phyloP scores from a whole-genome alignment of 2,329 filamentous ascomycete species.

The Diaporthe capsici region DNA sequence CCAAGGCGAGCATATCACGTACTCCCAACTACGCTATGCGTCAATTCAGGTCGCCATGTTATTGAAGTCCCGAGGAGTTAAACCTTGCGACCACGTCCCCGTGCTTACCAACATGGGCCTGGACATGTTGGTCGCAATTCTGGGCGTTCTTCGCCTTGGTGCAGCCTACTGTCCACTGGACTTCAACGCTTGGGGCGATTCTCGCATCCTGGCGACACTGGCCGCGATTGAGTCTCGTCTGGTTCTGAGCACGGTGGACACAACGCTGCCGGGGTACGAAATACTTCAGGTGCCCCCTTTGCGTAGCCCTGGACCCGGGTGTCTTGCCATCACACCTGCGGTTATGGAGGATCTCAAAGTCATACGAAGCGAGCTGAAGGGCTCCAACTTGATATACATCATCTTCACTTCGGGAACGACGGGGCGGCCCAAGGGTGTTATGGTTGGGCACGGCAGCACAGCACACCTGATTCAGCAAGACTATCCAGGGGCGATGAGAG shows the following conservation, averaged over 20 bases:
- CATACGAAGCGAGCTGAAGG: not conserved
- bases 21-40: not conserved
- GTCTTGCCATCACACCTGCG: not conserved
- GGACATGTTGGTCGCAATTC: not conserved
- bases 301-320: not conserved
- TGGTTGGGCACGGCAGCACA: conserved; percentile 48
- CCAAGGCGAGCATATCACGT: not conserved
- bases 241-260: not conserved
- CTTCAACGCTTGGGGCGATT: not conserved
- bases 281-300: not conserved
- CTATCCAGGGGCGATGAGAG: not conserved
- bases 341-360: not conserved
- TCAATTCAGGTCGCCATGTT: not conserved
- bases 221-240: not conserved
- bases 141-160: not conserved
- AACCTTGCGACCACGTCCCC: not conserved
- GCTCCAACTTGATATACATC: conserved; percentile 43
- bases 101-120: not conserved
- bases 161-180: not conserved
- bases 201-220: not conserved
- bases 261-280: not conserved
- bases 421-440: conserved; percentile 68
- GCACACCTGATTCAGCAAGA: not conserved
- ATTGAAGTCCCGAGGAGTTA: not conserved
- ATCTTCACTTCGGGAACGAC: conserved; percentile 71